Conservation (phyloP, 2,329 filamentous ascomycete genomes). For the Mollisia scopiformis region DNA sequence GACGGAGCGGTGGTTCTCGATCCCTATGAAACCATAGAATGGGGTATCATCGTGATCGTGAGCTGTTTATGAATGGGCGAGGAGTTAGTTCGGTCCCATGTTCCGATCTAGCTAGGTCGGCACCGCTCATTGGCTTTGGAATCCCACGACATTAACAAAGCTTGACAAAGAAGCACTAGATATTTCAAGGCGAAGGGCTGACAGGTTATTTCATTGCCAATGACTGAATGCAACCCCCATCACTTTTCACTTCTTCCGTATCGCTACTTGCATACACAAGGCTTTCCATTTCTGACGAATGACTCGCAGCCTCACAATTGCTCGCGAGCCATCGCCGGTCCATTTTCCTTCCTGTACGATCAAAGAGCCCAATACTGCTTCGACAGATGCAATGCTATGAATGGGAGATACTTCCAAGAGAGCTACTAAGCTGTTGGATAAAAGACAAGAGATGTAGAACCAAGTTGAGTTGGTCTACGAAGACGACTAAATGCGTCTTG, state of each 20-base stretch:
- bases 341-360: neutral
- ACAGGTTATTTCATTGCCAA: slow-evolving; percentile 7
- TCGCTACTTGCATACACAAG: slow-evolving; percentile 19
- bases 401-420: slow-evolving; percentile 12
- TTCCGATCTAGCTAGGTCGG: neutral
- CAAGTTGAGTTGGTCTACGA: slow-evolving; percentile 70
- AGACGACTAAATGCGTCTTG: slow-evolving; percentile 65
- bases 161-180: no score
- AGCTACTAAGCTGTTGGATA: slow-evolving; percentile 27
- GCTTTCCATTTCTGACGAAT: slow-evolving; percentile 8
- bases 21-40: slow-evolving; percentile 4
- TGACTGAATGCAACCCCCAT: neutral
- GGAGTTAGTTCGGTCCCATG: neutral
- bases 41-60: neutral
- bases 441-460: slow-evolving; percentile 46
- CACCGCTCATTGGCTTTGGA: no score
- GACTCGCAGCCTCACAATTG: neutral
- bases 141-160: neutral
- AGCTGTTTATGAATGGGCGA: slow-evolving; percentile 1
- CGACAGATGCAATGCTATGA: neutral
- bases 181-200: slow-evolving; percentile 1
- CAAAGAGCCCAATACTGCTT: neutral
- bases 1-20: slow-evolving; percentile 8
- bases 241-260: slow-evolving; percentile 6
- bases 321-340: neutral